Evolutionary conservation across 371 early-diverging fungal species (phyloP), one percentile per base, ranked within the genome.

Genomic region (Fennellomyces sp.): DNA sequence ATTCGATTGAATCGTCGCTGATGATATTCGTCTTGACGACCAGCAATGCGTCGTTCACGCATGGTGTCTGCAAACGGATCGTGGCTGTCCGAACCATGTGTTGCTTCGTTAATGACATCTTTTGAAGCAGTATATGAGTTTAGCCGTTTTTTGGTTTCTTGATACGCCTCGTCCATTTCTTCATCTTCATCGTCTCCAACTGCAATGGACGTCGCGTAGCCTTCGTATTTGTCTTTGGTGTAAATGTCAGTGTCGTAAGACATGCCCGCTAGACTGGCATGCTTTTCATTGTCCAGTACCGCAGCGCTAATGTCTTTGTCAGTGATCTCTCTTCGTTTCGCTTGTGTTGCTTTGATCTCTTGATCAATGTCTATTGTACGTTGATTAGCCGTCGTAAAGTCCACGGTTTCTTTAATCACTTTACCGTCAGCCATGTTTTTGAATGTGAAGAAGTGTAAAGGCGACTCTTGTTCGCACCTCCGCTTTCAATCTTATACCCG

Each of bases 11-110:
- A 85, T 31, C 95, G 76, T 29, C 93, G 87, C 54, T 85, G 85
- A 45, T 91, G 90, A 62, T 98, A 96, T 52, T 95, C 95, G 71
- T 84, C 86, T 67, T 96, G 92, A 50, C 97, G 75, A 45, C 95
- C 96, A 6, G 87, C 87, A 60, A 97, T 94, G 6, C 80, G 73
- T 31, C 83, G 75, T 49, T 71, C 73, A 25, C 64, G 62, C 25
- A 72, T 73, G 25, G 78, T 69, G 26, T 76, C 80, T 5, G 81
- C 89, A 78, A 92, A 87, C 0, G 93, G 92, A 69, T 92, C 91
- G n/a, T 78, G 72, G n/a, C 76, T 75, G 21, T 85, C 86, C 0
- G 79, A 80, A 2, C 76, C 86, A 27, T 76, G 81, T 1, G 64
- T 63, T 6, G 78, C 77, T 64, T 93, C 93, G 31, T 81, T 81